These are phyloP conservation scores for Aplosporella prunicola DNA, from an alignment of 2,329 filamentous ascomycete genomes.

Conservation along the genomic window DNA sequence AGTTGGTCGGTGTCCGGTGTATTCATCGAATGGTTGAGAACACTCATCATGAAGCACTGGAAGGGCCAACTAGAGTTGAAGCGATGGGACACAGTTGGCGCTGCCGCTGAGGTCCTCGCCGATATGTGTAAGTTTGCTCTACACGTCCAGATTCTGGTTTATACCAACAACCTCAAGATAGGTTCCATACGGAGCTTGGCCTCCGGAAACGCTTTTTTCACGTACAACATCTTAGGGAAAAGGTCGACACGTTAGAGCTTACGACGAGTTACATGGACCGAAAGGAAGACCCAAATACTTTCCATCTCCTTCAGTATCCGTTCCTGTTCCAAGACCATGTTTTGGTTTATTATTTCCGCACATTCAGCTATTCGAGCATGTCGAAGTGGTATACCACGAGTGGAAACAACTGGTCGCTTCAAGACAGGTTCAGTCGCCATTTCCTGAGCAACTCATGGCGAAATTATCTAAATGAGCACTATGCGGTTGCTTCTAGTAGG, in stretches of 20 bases:
- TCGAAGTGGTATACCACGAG: conserved; percentile 58
- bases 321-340: conserved; percentile 67
- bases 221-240: conserved; percentile 35
- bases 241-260: conserved; percentile 58
- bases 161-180: neutral
- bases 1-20: too few species aligned
- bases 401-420: conserved; percentile 20
- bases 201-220: too few species aligned
- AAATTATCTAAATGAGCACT: conserved; percentile 5
- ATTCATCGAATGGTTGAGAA: conserved; percentile 62
- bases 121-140: conserved; percentile 54
- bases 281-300: conserved; percentile 51
- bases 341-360: conserved; percentile 74
- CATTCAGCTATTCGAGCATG: conserved; percentile 83
- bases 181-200: neutral
- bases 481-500: conserved; percentile 14
- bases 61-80: conserved; percentile 62
- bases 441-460: conserved; percentile 5
- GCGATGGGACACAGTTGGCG: conserved; percentile 62
- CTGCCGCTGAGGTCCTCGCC: conserved; percentile 64
- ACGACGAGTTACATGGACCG: conserved; percentile 47
- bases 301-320: conserved; percentile 71
- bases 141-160: neutral
- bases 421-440: conserved; percentile 6
- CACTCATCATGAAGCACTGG: conserved; percentile 71